phyloP scores from a whole-genome alignment of 1,284 basidiomycete genomes.

The Rhodotorula sp. region DNA sequence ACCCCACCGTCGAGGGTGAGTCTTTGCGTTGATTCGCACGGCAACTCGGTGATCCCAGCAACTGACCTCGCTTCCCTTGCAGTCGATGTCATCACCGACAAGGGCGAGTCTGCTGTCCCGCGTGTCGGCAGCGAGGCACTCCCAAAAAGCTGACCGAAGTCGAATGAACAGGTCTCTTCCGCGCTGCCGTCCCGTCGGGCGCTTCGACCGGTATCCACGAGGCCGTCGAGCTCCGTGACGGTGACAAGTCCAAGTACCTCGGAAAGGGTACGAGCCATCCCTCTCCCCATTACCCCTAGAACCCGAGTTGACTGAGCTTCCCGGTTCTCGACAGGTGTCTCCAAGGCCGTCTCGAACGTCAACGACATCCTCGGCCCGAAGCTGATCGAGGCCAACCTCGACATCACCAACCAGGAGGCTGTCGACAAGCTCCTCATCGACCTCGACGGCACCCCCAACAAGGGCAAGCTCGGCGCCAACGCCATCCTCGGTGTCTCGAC shows the following conservation, averaged over 20 bases:
- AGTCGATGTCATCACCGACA: constrained; percentile 79
- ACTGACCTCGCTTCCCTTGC: not conserved
- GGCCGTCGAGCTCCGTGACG: constrained; percentile 97
- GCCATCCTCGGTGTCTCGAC: constrained; percentile 99
- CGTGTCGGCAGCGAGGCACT: constrained; percentile 56
- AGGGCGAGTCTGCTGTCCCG: constrained; percentile 40
- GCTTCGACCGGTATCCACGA: constrained; percentile 98
- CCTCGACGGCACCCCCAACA: constrained; percentile 95
- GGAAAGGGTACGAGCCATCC: constrained; percentile 72
- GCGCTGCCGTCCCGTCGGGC: constrained; percentile 93
- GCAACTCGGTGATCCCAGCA: not conserved
- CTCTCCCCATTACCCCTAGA: not conserved
- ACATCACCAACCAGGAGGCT: constrained; percentile 90
- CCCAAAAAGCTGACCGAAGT: constrained; percentile 41
- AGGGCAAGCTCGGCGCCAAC: constrained; percentile 99
- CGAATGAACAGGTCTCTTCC: constrained; percentile 71
- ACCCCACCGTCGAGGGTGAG: constrained; percentile 43
- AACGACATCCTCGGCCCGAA: constrained; percentile 88
- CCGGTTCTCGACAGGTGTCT: constrained; percentile 69
- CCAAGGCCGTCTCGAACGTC: constrained; percentile 91
- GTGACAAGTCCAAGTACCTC: constrained; percentile 86
- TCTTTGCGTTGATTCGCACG: not conserved
- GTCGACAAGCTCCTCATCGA: constrained; percentile 99
- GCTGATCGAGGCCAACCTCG: constrained; percentile 80
- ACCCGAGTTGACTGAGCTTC: not conserved